A percentile compares a stretch with the other conserved stretches of the same genome.
These are phyloP conservation scores for Ustilago shanxiensis DNA, from an alignment of 1,284 basidiomycete species.

Conservation along the genomic window DNA sequence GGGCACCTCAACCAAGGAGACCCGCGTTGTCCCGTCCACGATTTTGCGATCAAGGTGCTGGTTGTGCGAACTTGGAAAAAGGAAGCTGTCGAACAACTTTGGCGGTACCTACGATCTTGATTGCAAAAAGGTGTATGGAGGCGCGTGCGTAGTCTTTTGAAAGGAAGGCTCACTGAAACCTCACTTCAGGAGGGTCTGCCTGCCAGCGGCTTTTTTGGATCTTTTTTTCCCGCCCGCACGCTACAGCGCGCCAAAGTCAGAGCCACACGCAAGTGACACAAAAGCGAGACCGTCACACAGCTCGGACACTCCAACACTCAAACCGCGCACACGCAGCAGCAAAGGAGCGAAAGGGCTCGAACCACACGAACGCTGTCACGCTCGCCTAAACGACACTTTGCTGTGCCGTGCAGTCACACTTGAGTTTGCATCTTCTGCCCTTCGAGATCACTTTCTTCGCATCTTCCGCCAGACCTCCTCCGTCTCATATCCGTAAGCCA, in stretches of 20 bases:
- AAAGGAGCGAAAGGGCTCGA: slow-evolving; percentile 3
- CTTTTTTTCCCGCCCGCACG: slow-evolving; percentile 16
- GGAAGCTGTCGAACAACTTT: no score
- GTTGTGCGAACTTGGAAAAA: no score
- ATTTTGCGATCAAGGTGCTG: no score
- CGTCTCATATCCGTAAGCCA: neutral
- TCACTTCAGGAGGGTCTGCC: neutral
- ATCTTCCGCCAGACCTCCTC: neutral
- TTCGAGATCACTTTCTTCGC: slow-evolving; percentile 19
- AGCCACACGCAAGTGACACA: slow-evolving; percentile 23
- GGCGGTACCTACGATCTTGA: no score
- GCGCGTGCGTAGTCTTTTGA: neutral
- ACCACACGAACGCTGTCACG: slow-evolving; percentile 25
- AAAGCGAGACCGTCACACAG: neutral
- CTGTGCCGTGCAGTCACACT: slow-evolving; percentile 2
- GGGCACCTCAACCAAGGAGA: no score
- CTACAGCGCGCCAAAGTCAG: slow-evolving; percentile 35
- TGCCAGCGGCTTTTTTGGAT: slow-evolving; percentile 3
- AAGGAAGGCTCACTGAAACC: slow-evolving; percentile 10
- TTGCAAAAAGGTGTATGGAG: no score
- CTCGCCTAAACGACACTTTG: neutral
- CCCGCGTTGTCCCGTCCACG: no score
- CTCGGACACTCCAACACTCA: slow-evolving; percentile 5
- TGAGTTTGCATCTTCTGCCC: slow-evolving; percentile 20
- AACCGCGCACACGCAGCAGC: slow-evolving; percentile 5